Evolutionary conservation across 1,284 basidiomycete species (phyloP).

Genomic region (Heterobasidion parviporum): DNA sequence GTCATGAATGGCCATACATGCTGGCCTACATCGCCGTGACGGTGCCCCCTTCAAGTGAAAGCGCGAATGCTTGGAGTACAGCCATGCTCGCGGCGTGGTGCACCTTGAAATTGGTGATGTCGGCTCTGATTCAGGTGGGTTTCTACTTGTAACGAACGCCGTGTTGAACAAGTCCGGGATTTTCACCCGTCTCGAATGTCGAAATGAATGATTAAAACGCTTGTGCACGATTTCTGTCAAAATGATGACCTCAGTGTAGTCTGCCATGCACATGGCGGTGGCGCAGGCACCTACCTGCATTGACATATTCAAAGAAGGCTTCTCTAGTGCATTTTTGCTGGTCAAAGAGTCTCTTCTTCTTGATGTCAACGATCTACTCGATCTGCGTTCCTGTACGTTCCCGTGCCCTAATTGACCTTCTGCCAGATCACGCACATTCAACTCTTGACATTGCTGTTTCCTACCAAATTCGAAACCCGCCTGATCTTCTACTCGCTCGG

Average conservation of each 20-base stretch:
- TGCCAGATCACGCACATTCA: neutral
- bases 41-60: neutral
- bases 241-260: neutral
- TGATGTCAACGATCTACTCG: neutral
- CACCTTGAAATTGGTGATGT: neutral
- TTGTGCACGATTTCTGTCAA: neutral
- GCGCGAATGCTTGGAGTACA: neutral
- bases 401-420: neutral
- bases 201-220: neutral
- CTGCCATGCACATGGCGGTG: neutral
- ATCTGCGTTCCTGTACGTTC: neutral
- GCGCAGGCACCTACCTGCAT: neutral
- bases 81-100: neutral
- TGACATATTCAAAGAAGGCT: neutral
- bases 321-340: no score
- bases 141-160: neutral
- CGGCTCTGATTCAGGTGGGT: slow-evolving; percentile 1
- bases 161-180: neutral
- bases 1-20: slow-evolving; percentile 1
- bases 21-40: neutral
- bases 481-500: neutral
- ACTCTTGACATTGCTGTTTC: neutral
- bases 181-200: neutral
- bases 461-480: neutral
- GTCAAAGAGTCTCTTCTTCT: neutral